Evolutionary conservation across 306 rosid genomes (phyloP).

Genomic region (Cicer arietinum): DNA sequence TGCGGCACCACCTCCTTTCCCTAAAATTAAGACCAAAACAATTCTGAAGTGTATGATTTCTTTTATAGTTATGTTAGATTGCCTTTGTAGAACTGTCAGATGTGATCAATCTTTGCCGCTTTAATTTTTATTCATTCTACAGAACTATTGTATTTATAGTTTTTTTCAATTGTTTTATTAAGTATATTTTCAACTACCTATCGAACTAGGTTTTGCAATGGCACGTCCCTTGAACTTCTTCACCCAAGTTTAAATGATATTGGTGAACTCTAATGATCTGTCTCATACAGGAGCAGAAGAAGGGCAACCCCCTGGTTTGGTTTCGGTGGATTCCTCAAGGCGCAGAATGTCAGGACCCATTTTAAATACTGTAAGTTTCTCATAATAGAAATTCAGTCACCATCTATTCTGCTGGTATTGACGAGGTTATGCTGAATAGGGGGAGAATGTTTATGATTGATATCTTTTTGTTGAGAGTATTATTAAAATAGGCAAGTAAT

Average conservation of each 20-base stretch:
- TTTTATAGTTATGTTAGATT: constrained; percentile 3
- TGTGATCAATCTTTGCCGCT: constrained; percentile 14
- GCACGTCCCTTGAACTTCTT: background rate
- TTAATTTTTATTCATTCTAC: constrained; percentile 31
- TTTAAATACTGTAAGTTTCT: constrained; percentile 61
- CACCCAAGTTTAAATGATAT: constrained; percentile 18
- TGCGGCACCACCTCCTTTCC: background rate
- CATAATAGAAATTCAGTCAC: constrained; percentile 54
- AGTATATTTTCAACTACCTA: background rate
- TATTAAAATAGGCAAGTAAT: too few species aligned
- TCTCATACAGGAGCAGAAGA: constrained; percentile 69
- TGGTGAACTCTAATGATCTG: constrained; percentile 18
- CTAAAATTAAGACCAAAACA: constrained; percentile 10
- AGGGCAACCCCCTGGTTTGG: constrained; percentile 69
- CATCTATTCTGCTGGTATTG: constrained; percentile 45
- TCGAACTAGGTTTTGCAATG: constrained; percentile 32
- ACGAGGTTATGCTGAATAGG: constrained; percentile 49
- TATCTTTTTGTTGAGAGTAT: too few species aligned
- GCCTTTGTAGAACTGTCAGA: constrained; percentile 27
- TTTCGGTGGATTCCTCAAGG: constrained; percentile 75
- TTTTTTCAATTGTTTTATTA: background rate
- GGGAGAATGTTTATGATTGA: too few species aligned
- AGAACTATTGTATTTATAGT: background rate
- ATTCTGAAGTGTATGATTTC: constrained; percentile 16
- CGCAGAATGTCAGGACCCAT: constrained; percentile 75